phyloP scores from a whole-genome alignment of 2,329 filamentous ascomycete species.

The Cladophialophora carrionii region DNA sequence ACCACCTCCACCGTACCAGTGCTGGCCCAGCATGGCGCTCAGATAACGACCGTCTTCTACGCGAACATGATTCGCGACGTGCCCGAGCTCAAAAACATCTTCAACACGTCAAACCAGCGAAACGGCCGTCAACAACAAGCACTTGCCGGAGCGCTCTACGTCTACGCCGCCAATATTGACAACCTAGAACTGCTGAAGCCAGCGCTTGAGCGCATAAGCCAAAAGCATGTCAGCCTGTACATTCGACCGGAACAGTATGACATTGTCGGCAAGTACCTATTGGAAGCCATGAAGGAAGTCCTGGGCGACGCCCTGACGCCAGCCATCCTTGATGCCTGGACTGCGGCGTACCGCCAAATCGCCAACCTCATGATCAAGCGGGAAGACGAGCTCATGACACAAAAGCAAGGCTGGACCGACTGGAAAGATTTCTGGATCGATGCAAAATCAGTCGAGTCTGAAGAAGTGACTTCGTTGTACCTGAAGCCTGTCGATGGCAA shows the following conservation, averaged over 20 bases:
- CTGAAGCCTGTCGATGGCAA: conserved; percentile 65
- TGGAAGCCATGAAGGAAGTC: conserved; percentile 67
- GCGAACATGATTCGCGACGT: conserved; percentile 66
- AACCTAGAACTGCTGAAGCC: conserved; percentile 63
- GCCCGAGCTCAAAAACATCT: conserved; percentile 69
- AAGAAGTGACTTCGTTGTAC: conserved; percentile 71
- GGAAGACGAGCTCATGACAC: conserved; percentile 63
- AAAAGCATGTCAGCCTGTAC: conserved; percentile 73
- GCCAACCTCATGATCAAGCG: conserved; percentile 71
- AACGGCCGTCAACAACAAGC: conserved; percentile 69
- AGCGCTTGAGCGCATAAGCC: conserved; percentile 68
- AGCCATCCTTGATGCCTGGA: conserved; percentile 69
- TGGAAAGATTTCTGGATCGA: conserved; percentile 70
- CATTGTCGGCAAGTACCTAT: conserved; percentile 69
- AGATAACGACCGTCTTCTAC: conserved; percentile 74
- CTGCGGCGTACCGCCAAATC: conserved; percentile 71
- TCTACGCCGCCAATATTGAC: conserved; percentile 72
- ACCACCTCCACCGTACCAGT: conserved; percentile 71
- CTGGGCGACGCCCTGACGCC: conserved; percentile 69
- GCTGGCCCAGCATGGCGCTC: conserved; percentile 66
- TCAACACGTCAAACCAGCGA: conserved; percentile 69
- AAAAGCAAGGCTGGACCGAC: conserved; percentile 58
- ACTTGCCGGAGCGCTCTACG: conserved; percentile 68
- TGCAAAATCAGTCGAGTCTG: conserved; percentile 66
- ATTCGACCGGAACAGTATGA: conserved; percentile 70